Conservation (phyloP, 192 early-diverging fungal species). For the Funneliformis mosseae region DNA sequence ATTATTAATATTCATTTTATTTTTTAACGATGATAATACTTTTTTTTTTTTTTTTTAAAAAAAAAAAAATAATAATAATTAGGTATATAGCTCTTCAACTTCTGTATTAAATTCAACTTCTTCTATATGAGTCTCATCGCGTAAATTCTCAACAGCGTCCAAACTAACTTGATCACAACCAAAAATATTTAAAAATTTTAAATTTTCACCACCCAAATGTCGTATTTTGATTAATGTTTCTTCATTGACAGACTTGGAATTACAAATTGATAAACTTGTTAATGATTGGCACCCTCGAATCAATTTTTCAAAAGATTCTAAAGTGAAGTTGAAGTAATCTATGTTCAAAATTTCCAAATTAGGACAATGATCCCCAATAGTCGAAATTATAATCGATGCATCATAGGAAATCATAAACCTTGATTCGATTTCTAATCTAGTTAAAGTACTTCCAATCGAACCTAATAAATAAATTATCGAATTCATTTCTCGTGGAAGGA, state of each 20-base stretch:
- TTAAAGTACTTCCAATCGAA: neutral
- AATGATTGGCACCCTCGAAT: neutral
- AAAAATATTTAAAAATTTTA: neutral
- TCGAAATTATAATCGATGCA: neutral
- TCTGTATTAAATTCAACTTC: no score
- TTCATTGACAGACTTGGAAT: neutral
- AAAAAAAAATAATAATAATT: neutral
- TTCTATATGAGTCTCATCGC: neutral
- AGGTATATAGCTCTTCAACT: no score
- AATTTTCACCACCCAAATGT: neutral
- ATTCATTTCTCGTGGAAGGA: neutral
- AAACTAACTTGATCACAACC: neutral
- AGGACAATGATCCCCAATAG: neutral
- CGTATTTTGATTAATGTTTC: neutral
- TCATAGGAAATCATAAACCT: neutral
- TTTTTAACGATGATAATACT: no score
- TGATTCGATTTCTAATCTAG: constrained; percentile 25
- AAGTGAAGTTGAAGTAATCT: neutral
- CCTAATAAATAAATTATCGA: neutral
- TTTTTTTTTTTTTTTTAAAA: neutral
- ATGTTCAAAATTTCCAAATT: neutral
- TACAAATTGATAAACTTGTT: neutral
- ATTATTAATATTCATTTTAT: no score
- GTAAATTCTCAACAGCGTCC: neutral
- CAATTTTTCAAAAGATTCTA: neutral